Conservation (phyloP, 2,329 filamentous ascomycete species). For the Westerdykella sp. region DNA sequence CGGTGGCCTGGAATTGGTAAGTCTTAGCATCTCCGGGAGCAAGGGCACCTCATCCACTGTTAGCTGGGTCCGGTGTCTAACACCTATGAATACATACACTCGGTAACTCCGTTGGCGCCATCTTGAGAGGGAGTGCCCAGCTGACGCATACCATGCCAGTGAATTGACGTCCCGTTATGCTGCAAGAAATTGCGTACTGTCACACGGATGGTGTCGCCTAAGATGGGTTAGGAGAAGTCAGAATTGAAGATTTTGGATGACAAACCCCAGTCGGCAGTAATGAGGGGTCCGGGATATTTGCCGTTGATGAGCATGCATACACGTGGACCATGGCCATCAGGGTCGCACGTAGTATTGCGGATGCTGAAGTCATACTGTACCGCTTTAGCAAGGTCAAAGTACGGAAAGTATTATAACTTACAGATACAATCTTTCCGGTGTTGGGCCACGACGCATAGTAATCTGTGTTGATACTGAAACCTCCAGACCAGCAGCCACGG, state of each 20-base stretch:
- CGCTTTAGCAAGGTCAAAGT: not conserved
- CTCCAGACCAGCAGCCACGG: constrained; percentile 37
- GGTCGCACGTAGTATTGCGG: constrained; percentile 39
- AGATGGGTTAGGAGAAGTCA: not conserved
- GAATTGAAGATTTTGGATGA: not conserved
- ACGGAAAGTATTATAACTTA: constrained; percentile 11
- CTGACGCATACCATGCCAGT: constrained; percentile 58
- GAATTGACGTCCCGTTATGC: constrained; percentile 56
- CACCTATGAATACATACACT: constrained; percentile 4
- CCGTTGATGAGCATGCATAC: constrained; percentile 39
- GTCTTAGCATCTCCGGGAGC: constrained; percentile 45
- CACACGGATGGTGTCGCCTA: constrained; percentile 22
- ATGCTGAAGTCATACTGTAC: constrained; percentile 32
- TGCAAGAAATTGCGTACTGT: constrained; percentile 50
- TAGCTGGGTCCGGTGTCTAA: not conserved
- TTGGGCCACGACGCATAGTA: constrained; percentile 37
- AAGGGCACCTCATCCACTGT: constrained; percentile 15
- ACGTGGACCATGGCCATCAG: constrained; percentile 32
- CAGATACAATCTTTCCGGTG: constrained; percentile 25
- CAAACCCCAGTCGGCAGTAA: constrained; percentile 47
- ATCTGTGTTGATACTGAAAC: constrained; percentile 38
- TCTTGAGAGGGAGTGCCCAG: constrained; percentile 50
- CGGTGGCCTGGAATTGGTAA: constrained; percentile 24
- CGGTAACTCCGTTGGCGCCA: constrained; percentile 40
- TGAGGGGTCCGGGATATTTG: constrained; percentile 55